Evolutionary conservation across 1,139 yeast genomes (phyloP).

Genomic region (Ogataea hybrid): DNA sequence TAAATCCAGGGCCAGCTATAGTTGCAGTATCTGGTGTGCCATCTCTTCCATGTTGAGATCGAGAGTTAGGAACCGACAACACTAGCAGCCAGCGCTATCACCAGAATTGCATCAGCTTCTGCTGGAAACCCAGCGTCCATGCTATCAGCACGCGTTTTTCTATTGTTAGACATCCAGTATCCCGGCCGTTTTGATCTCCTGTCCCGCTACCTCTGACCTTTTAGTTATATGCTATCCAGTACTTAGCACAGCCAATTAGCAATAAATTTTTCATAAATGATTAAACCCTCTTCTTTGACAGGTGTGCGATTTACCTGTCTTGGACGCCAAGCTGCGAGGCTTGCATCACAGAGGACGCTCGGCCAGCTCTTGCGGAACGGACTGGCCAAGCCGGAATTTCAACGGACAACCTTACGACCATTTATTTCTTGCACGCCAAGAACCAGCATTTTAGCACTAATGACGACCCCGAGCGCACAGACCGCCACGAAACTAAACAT

Average conservation of each 20-base stretch:
- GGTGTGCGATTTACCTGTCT: conserved; percentile 11
- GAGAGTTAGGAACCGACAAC: no score
- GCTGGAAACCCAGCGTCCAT: no score
- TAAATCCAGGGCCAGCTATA: no score
- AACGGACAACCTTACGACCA: not conserved
- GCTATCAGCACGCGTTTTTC: no score
- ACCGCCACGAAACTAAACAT: not conserved
- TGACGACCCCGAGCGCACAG: not conserved
- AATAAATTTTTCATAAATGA: conserved; percentile 8
- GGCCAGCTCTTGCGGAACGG: not conserved
- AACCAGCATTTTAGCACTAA: not conserved
- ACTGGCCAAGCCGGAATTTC: not conserved
- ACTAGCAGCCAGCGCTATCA: no score
- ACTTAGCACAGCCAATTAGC: conserved; percentile 4
- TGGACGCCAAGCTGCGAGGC: not conserved
- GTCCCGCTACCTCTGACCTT: not conserved
- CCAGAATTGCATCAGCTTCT: no score
- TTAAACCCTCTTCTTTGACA: conserved; percentile 3
- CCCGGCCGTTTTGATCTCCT: no score
- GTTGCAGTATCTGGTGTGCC: no score
- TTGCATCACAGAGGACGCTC: not conserved
- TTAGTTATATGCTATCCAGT: not conserved
- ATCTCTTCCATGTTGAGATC: no score
- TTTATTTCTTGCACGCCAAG: not conserved
- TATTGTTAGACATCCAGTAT: no score